Evolutionary conservation across 2,329 filamentous ascomycete species (phyloP).

Genomic region (Neopestalotiopsis rosae): DNA sequence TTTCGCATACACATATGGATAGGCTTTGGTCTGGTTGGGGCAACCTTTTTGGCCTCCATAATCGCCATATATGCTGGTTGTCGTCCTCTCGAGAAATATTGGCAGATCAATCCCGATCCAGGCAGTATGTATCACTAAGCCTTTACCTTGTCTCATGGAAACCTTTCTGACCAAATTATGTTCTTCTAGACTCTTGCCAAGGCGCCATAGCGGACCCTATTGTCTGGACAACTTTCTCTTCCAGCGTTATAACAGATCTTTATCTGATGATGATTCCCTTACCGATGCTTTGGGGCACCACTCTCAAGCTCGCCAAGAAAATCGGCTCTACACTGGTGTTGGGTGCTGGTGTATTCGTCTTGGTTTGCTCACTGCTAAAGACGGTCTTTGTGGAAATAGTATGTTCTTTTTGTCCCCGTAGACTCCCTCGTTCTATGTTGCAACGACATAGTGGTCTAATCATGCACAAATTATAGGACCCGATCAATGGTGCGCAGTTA

Average conservation of each 20-base stretch:
- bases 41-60: slow-evolving; percentile 51
- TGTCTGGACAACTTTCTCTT: slow-evolving; percentile 50
- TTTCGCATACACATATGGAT: slow-evolving; percentile 48
- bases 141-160: slow-evolving; percentile 13
- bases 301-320: slow-evolving; percentile 41
- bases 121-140: slow-evolving; percentile 44
- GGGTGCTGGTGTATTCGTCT: slow-evolving; percentile 43
- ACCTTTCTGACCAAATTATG: not conserved
- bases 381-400: slow-evolving; percentile 42
- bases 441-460: not conserved
- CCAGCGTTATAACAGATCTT: slow-evolving; percentile 61
- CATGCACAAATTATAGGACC: slow-evolving; percentile 36
- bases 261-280: slow-evolving; percentile 64
- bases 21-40: slow-evolving; percentile 49
- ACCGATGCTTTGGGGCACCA: slow-evolving; percentile 52
- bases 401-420: slow-evolving; percentile 16
- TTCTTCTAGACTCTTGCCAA: slow-evolving; percentile 46
- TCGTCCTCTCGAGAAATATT: slow-evolving; percentile 52
- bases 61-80: slow-evolving; percentile 53
- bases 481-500: slow-evolving; percentile 42
- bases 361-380: slow-evolving; percentile 42
- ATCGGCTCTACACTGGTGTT: slow-evolving; percentile 40
- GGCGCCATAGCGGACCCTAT: slow-evolving; percentile 51
- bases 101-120: slow-evolving; percentile 60
- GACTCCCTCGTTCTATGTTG: not conserved